Evolutionary conservation across 495 filamentous ascomycete genomes (phyloP).

Genomic region (Xylaria intraflava): DNA sequence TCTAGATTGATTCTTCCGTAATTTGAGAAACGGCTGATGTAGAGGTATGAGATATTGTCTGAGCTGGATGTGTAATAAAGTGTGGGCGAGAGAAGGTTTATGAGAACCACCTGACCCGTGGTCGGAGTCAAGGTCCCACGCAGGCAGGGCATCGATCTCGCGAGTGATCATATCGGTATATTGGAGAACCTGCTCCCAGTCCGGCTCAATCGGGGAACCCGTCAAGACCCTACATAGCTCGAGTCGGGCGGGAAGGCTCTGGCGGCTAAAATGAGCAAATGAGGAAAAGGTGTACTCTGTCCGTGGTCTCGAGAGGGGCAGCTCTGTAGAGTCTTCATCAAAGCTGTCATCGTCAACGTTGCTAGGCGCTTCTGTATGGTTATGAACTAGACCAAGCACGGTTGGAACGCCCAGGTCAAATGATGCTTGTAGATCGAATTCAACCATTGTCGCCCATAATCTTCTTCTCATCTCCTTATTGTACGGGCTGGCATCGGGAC

Average conservation of each 20-base stretch:
- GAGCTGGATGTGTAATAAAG: constrained; percentile 29
- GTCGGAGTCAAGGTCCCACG: constrained; percentile 24
- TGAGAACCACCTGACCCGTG: constrained; percentile 11
- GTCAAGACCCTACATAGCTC: constrained; percentile 26
- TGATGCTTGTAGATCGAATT: constrained; percentile 30
- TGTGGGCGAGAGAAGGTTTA: constrained; percentile 24
- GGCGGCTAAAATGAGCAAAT: constrained; percentile 26
- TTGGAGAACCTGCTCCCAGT: constrained; percentile 29
- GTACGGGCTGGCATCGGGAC: constrained; percentile 20
- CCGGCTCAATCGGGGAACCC: constrained; percentile 17
- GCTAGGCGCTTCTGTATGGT: constrained; percentile 19
- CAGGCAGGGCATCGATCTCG: constrained; percentile 26
- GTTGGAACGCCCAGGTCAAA: constrained; percentile 33
- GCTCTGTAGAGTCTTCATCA: constrained; percentile 19
- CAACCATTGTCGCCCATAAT: constrained; percentile 28
- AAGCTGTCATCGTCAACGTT: constrained; percentile 31
- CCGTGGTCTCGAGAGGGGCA: constrained; percentile 20
- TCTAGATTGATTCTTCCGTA: constrained; percentile 21
- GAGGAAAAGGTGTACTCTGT: constrained; percentile 28
- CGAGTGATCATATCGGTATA: constrained; percentile 30
- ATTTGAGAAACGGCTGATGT: constrained; percentile 28
- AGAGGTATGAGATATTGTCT: constrained; percentile 29
- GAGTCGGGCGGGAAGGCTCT: constrained; percentile 24
- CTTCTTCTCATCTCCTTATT: constrained; percentile 30
- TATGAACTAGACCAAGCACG: constrained; percentile 24